Evolutionary conservation across 441 rosid species (phyloP).

Genomic region (Eutrema salsugineum): DNA sequence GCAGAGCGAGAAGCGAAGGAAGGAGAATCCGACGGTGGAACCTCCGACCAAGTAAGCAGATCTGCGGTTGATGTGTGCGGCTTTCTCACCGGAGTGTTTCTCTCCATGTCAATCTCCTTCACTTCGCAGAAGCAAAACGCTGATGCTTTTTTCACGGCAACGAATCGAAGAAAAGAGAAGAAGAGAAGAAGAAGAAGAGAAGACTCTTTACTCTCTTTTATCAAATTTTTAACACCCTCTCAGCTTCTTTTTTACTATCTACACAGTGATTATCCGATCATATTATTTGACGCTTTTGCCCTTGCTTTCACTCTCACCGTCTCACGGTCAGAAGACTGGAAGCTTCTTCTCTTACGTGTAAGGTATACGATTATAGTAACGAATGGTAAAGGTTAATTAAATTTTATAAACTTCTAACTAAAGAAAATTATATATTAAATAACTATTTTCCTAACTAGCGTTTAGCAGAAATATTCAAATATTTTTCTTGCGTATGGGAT

Average conservation of each 20-base stretch:
- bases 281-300: constrained; percentile 12
- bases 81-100: constrained; percentile 85
- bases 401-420: no score
- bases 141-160: background rate
- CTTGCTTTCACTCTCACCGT: background rate
- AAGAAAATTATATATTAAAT: no score
- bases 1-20: constrained; percentile 61
- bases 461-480: background rate
- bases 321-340: constrained; percentile 10
- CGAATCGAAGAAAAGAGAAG: background rate
- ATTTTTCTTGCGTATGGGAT: background rate
- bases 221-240: background rate
- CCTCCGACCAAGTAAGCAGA: constrained; percentile 97
- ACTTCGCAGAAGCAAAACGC: background rate
- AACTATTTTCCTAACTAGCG: no score
- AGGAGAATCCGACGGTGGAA: constrained; percentile 54
- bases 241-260: constrained; percentile 15
- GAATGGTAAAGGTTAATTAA: no score
- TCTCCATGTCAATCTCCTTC: constrained; percentile 53
- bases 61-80: constrained; percentile 90
- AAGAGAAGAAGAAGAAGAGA: background rate
- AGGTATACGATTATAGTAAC: background rate
- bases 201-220: constrained; percentile 17
- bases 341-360: constrained; percentile 16
- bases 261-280: background rate